phyloP scores from a whole-genome alignment of 208 protist genomes.

The Phytomonas serpens region DNA sequence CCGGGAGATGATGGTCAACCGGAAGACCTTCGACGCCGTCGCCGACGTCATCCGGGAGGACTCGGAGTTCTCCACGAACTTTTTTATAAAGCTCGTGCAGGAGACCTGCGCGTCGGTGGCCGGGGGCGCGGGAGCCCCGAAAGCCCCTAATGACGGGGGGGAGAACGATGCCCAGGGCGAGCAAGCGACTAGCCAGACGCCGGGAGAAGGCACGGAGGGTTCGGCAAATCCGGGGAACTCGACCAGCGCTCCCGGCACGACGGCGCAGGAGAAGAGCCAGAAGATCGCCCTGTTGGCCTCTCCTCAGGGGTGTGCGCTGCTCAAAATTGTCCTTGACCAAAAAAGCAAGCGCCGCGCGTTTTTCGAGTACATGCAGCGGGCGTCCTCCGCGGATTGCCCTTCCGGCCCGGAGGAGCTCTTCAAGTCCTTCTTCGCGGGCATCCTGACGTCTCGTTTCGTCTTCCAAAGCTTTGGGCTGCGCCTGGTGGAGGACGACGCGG shows the following conservation, averaged over 20 bases:
- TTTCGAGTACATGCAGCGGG: slow-evolving; percentile 34
- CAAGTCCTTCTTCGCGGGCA: slow-evolving; percentile 42
- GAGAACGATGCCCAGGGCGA: slow-evolving; percentile 13
- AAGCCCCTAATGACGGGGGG: slow-evolving; percentile 9
- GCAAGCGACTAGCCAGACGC: slow-evolving; percentile 11
- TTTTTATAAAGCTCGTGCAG: slow-evolving; percentile 33
- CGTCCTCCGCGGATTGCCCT: neutral
- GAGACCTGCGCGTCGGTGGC: too few species aligned
- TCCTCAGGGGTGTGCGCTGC: slow-evolving; percentile 38
- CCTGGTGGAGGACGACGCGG: slow-evolving; percentile 14
- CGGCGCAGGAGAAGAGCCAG: slow-evolving; percentile 8
- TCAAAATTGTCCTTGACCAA: slow-evolving; percentile 31
- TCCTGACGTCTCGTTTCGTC: slow-evolving; percentile 37
- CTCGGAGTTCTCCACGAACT: slow-evolving; percentile 29
- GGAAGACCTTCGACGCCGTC: slow-evolving; percentile 30
- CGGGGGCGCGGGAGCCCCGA: neutral
- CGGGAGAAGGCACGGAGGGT: neutral
- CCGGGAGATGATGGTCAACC: slow-evolving; percentile 27
- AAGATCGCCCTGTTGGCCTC: slow-evolving; percentile 22
- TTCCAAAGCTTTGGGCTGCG: slow-evolving; percentile 53
- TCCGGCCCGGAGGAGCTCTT: slow-evolving; percentile 21
- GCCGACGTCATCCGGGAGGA: slow-evolving; percentile 30
- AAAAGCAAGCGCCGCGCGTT: slow-evolving; percentile 38
- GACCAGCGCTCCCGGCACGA: neutral
- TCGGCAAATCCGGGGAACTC: neutral